A percentile compares a stretch with the other conserved stretches of the same genome.
phyloP scores from a whole-genome alignment of 2,329 filamentous ascomycete species.

The Fusarium nanum region DNA sequence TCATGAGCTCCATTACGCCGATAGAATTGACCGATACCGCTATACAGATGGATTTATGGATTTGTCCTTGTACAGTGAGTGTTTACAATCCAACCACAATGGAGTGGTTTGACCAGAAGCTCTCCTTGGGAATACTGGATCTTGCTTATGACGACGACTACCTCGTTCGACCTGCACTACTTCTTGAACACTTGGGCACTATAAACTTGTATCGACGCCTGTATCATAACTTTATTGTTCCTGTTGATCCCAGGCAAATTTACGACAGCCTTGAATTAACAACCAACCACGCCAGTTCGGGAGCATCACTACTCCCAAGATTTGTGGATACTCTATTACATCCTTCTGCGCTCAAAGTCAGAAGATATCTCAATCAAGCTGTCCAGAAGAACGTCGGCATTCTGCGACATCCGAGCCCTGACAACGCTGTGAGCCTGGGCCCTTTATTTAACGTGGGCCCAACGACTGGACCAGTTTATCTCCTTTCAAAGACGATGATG shows the following conservation, averaged over 20 bases:
- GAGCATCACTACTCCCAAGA: too few species aligned
- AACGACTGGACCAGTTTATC: constrained; percentile 35
- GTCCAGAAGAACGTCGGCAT: constrained; percentile 25
- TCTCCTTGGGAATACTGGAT: constrained; percentile 41
- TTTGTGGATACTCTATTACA: background rate
- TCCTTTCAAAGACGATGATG: constrained; percentile 10
- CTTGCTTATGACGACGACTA: constrained; percentile 39
- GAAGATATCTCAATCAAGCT: constrained; percentile 8
- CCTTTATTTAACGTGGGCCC: background rate
- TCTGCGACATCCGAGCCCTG: constrained; percentile 34
- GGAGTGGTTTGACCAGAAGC: background rate
- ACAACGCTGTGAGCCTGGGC: constrained; percentile 14
- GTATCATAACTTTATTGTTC: constrained; percentile 29
- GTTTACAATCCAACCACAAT: background rate
- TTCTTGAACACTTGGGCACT: constrained; percentile 36
- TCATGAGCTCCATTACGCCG: constrained; percentile 30
- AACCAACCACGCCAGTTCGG: background rate
- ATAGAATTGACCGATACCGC: constrained; percentile 41
- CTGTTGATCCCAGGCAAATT: constrained; percentile 27
- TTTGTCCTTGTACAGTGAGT: constrained; percentile 38
- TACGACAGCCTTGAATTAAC: background rate
- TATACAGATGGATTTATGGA: constrained; percentile 31
- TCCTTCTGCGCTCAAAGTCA: background rate
- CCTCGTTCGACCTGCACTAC: constrained; percentile 35
- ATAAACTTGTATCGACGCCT: constrained; percentile 36